phyloP scores from a whole-genome alignment of 2,329 filamentous ascomycete species.

The Talaromyces sp. region DNA sequence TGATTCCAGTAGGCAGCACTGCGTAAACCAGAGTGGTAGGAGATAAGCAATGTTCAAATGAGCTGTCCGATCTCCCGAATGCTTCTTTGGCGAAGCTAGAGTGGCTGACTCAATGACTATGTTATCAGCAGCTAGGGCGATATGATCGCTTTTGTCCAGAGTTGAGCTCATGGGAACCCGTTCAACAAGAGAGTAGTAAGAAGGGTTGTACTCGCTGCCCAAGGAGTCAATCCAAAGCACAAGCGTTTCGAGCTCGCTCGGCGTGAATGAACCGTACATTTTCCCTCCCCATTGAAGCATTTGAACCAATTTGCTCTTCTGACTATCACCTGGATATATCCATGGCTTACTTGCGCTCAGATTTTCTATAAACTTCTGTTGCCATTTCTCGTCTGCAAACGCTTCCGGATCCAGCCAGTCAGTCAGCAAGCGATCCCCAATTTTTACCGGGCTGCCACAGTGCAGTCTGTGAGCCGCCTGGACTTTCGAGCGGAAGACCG shows the following conservation, averaged over 20 bases:
- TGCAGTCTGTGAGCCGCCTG: constrained; percentile 41
- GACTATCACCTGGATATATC: constrained; percentile 41
- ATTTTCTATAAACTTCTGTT: constrained; percentile 35
- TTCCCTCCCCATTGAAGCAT: constrained; percentile 46
- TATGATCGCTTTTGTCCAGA: background rate
- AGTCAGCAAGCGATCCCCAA: constrained; percentile 37
- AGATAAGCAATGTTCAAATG: background rate
- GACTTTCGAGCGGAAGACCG: constrained; percentile 40
- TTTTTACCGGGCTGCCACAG: constrained; percentile 36
- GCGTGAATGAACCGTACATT: constrained; percentile 52
- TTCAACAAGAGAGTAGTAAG: background rate
- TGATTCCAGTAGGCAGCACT: background rate
- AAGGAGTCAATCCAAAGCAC: constrained; percentile 42
- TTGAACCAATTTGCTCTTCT: constrained; percentile 40
- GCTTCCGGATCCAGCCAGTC: constrained; percentile 42
- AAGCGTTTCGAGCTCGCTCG: constrained; percentile 39
- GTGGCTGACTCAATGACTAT: background rate
- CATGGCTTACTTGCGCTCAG: constrained; percentile 39
- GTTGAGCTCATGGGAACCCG: background rate
- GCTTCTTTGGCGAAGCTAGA: background rate
- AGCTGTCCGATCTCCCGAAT: background rate
- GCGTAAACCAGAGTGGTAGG: constrained; percentile 7
- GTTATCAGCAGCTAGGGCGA: background rate
- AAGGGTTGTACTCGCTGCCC: background rate
- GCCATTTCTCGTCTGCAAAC: constrained; percentile 27